phyloP scores from a whole-genome alignment of 75 land plant species.

The Larix kaempferi region DNA sequence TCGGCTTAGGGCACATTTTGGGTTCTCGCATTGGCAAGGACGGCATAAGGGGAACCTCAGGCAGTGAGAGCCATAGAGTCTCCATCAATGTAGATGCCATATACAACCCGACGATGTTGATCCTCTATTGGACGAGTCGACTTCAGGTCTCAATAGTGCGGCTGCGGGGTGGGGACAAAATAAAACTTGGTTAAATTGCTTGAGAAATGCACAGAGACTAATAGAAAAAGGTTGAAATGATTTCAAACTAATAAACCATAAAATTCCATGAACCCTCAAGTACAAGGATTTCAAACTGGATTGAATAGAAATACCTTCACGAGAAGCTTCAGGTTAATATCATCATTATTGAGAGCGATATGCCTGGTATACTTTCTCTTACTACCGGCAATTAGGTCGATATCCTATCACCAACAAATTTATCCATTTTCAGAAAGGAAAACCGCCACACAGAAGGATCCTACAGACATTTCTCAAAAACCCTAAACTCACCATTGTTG shows the following conservation, averaged over 20 bases:
- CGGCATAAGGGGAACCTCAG: constrained; percentile 62
- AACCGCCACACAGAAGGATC: too few species aligned
- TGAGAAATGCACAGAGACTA: too few species aligned
- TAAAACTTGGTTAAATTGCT: too few species aligned
- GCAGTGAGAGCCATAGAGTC: constrained; percentile 81
- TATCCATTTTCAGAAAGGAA: too few species aligned
- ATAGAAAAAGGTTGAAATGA: too few species aligned
- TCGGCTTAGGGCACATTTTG: constrained; percentile 67
- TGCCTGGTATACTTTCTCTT: constrained; percentile 72
- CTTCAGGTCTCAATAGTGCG: constrained; percentile 88
- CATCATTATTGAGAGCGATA: constrained; percentile 67
- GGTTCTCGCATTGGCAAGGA: constrained; percentile 46
- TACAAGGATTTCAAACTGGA: neutral
- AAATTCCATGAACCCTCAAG: neutral
- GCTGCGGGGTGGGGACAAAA: too few species aligned
- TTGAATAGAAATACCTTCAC: constrained; percentile 43
- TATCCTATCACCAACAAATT: constrained; percentile 34
- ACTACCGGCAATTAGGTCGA: constrained; percentile 72
- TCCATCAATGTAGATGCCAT: constrained; percentile 92
- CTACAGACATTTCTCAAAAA: too few species aligned
- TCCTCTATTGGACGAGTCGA: constrained; percentile 86
- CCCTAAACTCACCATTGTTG: too few species aligned
- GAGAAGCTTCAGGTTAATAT: constrained; percentile 77
- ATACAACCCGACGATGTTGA: constrained; percentile 83
- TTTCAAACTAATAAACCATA: too few species aligned